phyloP scores from a whole-genome alignment of 495 filamentous ascomycete genomes.

The Sabuloglossum arenarium region DNA sequence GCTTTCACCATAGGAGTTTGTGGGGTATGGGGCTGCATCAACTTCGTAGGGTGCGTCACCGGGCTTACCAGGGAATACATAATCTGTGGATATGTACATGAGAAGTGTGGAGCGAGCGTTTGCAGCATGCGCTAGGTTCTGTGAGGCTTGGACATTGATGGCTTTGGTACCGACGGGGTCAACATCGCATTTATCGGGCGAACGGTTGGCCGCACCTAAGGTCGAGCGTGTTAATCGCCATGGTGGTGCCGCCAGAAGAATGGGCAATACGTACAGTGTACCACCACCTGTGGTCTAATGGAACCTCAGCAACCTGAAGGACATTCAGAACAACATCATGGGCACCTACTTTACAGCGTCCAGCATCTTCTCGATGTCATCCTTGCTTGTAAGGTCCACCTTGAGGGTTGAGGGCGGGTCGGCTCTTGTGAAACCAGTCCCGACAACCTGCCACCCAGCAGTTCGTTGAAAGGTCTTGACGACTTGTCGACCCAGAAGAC shows the following conservation, averaged over 20 bases:
- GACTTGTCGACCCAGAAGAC: constrained; percentile 65
- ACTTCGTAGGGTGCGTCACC: constrained; percentile 75
- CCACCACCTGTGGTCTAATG: constrained; percentile 52
- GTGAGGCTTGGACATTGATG: constrained; percentile 56
- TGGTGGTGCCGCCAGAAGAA: not conserved
- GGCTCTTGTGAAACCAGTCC: constrained; percentile 59
- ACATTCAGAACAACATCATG: not conserved
- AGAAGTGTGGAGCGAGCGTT: constrained; percentile 41
- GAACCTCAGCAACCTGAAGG: not conserved
- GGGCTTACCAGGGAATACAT: constrained; percentile 65
- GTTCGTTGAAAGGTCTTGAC: constrained; percentile 48
- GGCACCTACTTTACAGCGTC: constrained; percentile 37
- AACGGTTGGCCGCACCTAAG: constrained; percentile 73
- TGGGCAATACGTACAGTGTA: constrained; percentile 45
- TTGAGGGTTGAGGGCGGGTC: constrained; percentile 54
- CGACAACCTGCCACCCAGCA: constrained; percentile 54
- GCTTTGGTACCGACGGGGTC: constrained; percentile 54
- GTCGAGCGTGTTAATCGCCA: not conserved
- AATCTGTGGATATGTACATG: constrained; percentile 90
- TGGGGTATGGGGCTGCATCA: constrained; percentile 39
- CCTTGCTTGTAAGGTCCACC: constrained; percentile 42
- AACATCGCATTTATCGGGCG: constrained; percentile 62
- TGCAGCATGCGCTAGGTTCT: constrained; percentile 42
- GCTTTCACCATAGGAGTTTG: constrained; percentile 75
- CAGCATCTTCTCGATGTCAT: constrained; percentile 39